Evolutionary conservation across 768 basidiomycete species (phyloP).

Genomic region (Nidularia pulvinata): DNA sequence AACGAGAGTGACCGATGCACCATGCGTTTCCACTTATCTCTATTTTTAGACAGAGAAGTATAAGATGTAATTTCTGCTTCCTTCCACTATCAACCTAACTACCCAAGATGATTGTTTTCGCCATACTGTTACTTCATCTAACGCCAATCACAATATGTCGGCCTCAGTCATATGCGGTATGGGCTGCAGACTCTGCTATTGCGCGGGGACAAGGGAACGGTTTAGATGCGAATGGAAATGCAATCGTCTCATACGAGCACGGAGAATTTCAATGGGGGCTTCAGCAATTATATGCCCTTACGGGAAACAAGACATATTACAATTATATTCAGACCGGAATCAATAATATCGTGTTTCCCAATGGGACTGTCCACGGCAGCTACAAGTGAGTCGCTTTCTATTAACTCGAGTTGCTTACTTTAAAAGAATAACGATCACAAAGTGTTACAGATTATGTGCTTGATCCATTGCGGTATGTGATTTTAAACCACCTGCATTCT

Average conservation of each 20-base stretch:
- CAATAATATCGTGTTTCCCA: constrained; percentile 32
- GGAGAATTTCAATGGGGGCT: constrained; percentile 40
- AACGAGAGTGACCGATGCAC: too few relatives aligned
- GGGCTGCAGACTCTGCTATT: constrained; percentile 46
- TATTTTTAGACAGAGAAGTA: too few relatives aligned
- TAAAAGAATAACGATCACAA: neutral
- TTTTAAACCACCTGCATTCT: neutral
- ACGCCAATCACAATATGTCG: constrained; percentile 1
- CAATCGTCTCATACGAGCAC: constrained; percentile 38
- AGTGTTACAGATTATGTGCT: constrained; percentile 28
- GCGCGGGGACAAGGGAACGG: constrained; percentile 42
- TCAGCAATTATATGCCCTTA: constrained; percentile 33
- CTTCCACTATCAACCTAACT: too few relatives aligned
- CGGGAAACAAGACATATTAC: constrained; percentile 38
- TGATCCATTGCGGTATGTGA: constrained; percentile 30
- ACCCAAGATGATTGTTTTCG: too few relatives aligned
- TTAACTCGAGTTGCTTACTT: neutral
- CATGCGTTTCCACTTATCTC: too few relatives aligned
- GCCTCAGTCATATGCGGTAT: constrained; percentile 37
- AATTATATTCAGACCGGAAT: constrained; percentile 35
- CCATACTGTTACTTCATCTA: too few relatives aligned
- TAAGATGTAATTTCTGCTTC: too few relatives aligned
- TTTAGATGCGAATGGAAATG: constrained; percentile 22
- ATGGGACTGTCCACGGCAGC: constrained; percentile 34
- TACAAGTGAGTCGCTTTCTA: constrained; percentile 26